Percentiles rank a stretch among this genome's conserved stretches.
Conservation (phyloP, 2,329 filamentous ascomycete genomes). For the Rutstroemia sp. region DNA sequence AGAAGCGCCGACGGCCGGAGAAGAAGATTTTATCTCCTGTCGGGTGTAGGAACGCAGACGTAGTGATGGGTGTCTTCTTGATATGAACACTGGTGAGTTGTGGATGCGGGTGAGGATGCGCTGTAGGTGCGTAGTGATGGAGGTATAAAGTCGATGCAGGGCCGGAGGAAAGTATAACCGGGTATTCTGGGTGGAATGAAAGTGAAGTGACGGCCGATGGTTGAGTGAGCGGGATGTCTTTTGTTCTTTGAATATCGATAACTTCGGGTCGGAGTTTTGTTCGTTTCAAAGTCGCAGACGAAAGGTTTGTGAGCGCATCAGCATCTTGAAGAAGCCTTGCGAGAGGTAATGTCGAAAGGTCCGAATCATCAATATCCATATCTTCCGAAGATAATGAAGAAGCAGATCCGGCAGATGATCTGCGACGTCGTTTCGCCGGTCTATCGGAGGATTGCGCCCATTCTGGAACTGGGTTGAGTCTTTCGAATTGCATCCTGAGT, state of each 20-base stretch:
- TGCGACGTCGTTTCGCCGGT: constrained; percentile 42
- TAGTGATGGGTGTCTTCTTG: constrained; percentile 73
- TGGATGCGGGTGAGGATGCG: constrained; percentile 73
- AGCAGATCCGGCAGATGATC: constrained; percentile 41
- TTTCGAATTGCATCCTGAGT: constrained; percentile 68
- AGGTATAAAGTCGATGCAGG: constrained; percentile 79
- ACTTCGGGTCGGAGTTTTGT: constrained; percentile 78
- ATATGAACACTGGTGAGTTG: constrained; percentile 86
- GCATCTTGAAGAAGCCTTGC: constrained; percentile 73
- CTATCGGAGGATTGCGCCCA: constrained; percentile 49
- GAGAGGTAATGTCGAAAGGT: constrained; percentile 66
- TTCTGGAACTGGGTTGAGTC: constrained; percentile 50
- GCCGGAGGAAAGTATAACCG: constrained; percentile 84
- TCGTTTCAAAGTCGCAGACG: constrained; percentile 45
- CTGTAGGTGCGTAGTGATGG: constrained; percentile 76
- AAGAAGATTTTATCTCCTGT: constrained; percentile 76
- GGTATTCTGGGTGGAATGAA: constrained; percentile 81
- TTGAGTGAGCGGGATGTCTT: constrained; percentile 75
- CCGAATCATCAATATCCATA: constrained; percentile 47
- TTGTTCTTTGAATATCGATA: constrained; percentile 81
- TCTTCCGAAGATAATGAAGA: constrained; percentile 34
- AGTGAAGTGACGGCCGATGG: constrained; percentile 75
- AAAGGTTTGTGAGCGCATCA: constrained; percentile 49
- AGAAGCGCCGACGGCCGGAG: constrained; percentile 80
- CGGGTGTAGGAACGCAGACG: constrained; percentile 70